A percentile compares a stretch with the other conserved stretches of the same genome.
Evolutionary conservation across 768 basidiomycete species (phyloP).

Genomic region (Tulasnella sp.): DNA sequence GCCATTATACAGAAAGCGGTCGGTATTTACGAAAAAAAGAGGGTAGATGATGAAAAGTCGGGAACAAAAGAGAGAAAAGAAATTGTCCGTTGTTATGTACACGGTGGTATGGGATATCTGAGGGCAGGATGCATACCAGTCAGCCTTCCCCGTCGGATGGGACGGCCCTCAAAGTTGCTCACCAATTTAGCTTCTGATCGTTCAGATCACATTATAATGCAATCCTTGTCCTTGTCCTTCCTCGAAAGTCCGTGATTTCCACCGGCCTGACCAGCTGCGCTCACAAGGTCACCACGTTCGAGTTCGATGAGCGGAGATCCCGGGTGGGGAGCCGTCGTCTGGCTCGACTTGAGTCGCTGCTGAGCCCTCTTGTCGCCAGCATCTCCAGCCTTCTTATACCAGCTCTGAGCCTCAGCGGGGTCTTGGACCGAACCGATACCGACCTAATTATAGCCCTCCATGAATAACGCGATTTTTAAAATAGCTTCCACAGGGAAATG

Average conservation of each 20-base stretch:
- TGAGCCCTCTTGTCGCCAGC: slow-evolving; percentile 88
- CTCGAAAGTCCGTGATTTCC: slow-evolving; percentile 33
- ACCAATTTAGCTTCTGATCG: background rate
- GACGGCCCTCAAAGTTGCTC: background rate
- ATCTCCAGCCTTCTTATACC: slow-evolving; percentile 87
- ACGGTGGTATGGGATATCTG: background rate
- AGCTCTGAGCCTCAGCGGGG: slow-evolving; percentile 60
- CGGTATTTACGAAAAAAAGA: background rate
- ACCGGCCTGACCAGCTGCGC: slow-evolving; percentile 32
- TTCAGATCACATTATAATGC: slow-evolving; percentile 65
- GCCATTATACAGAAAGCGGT: background rate
- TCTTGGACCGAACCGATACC: slow-evolving; percentile 74
- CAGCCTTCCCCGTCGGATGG: background rate
- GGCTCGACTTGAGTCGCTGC: slow-evolving; percentile 65
- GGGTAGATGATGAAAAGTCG: background rate
- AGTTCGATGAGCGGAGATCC: slow-evolving; percentile 47
- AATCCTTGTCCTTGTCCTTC: slow-evolving; percentile 67
- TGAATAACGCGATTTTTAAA: background rate
- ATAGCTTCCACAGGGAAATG: background rate
- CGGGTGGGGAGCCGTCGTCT: slow-evolving; percentile 42
- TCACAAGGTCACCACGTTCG: slow-evolving; percentile 47
- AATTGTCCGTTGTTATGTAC: background rate
- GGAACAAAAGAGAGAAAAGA: background rate
- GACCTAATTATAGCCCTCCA: slow-evolving; percentile 37
- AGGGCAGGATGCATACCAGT: background rate